phyloP scores from a whole-genome alignment of 129 eudicot genomes.

The Flaveria trinervia region DNA sequence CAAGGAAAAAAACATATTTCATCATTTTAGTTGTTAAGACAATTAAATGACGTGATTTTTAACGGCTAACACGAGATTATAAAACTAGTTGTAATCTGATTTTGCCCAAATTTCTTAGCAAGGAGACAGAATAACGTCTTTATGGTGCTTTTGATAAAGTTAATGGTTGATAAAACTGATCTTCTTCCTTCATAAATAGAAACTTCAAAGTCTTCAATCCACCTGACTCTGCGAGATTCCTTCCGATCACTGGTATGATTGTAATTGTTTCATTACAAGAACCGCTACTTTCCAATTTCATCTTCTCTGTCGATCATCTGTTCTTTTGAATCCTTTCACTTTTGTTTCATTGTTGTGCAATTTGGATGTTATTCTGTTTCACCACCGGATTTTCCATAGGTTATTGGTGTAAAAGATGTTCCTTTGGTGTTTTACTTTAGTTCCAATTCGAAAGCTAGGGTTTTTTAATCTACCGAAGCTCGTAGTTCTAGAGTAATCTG shows the following conservation, averaged over 20 bases:
- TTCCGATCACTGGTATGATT: background rate
- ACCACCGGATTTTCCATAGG: background rate
- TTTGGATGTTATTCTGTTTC: background rate
- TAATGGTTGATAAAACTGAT: constrained; percentile 2
- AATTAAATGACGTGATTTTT: too few relatives aligned
- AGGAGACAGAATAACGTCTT: too few relatives aligned
- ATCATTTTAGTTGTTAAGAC: too few relatives aligned
- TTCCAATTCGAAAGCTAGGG: constrained; percentile 15
- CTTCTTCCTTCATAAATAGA: constrained; percentile 8
- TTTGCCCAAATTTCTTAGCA: too few relatives aligned
- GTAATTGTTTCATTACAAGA: background rate
- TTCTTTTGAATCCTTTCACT: background rate
- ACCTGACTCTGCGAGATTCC: constrained; percentile 12
- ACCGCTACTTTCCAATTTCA: constrained; percentile 1
- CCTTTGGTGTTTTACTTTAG: background rate
- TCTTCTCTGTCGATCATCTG: constrained; percentile 7
- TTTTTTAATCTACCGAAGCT: background rate
- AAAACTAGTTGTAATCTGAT: too few relatives aligned
- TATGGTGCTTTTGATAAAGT: background rate
- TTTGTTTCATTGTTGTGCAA: background rate
- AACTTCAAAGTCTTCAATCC: background rate
- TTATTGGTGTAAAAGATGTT: background rate
- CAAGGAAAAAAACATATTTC: too few relatives aligned
- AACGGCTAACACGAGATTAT: too few relatives aligned
- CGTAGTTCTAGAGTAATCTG: background rate